Conservation (phyloP, 2,329 filamentous ascomycete genomes). For the Fusarium tjaetaba region DNA sequence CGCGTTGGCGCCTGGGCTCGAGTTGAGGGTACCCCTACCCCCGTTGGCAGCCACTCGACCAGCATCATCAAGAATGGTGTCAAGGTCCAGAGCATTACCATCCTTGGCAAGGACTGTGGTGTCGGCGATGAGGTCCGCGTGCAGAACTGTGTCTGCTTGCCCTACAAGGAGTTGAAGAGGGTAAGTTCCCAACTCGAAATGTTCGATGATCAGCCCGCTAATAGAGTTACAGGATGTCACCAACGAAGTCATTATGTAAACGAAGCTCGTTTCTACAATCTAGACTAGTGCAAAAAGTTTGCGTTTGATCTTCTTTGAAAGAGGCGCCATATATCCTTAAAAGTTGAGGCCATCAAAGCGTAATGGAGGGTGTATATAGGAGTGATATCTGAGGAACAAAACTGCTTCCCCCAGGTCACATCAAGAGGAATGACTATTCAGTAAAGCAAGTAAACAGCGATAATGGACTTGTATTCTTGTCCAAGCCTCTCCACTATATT, state of each 20-base stretch:
- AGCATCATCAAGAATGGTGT: slow-evolving; percentile 97
- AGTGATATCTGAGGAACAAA: slow-evolving; percentile 17
- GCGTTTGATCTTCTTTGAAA: slow-evolving; percentile 7
- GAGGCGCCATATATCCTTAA: slow-evolving; percentile 11
- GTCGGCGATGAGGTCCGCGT: slow-evolving; percentile 95
- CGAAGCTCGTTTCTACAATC: slow-evolving; percentile 1
- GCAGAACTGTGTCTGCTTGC: slow-evolving; percentile 97
- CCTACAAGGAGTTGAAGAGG: slow-evolving; percentile 97
- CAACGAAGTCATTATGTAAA: slow-evolving; percentile 91
- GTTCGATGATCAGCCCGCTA: slow-evolving; percentile 29
- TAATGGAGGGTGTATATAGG: slow-evolving; percentile 36
- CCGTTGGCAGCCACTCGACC: slow-evolving; percentile 87
- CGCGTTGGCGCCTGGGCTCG: slow-evolving; percentile 97
- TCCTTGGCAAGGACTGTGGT: slow-evolving; percentile 93
- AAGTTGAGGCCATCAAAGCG: slow-evolving; percentile 12
- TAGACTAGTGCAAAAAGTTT: slow-evolving; percentile 26
- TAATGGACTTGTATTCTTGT: slow-evolving; percentile 30
- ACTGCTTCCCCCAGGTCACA: not conserved
- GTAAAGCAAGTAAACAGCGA: slow-evolving; percentile 14
- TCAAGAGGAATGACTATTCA: slow-evolving; percentile 1
- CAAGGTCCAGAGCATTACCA: slow-evolving; percentile 98
- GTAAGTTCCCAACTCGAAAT: slow-evolving; percentile 59
- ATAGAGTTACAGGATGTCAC: slow-evolving; percentile 74
- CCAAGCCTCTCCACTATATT: not conserved
- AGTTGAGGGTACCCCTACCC: slow-evolving; percentile 93